phyloP scores from a whole-genome alignment of 257 asterid genomes.

The Lycium ferocissimum region DNA sequence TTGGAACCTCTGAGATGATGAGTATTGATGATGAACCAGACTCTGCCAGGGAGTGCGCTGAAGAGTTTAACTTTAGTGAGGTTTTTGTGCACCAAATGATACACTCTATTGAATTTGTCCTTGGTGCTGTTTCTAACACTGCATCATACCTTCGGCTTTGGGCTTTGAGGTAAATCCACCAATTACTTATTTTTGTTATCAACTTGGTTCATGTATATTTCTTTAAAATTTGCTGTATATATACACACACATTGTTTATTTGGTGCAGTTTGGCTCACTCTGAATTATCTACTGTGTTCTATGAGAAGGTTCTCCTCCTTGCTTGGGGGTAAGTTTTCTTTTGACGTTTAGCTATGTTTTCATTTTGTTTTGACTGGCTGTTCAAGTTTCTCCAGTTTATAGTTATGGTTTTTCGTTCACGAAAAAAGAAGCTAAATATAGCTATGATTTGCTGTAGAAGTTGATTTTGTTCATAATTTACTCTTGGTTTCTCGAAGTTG shows the following conservation, averaged over 20 bases:
- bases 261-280: constrained; percentile 89
- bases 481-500: neutral
- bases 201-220: neutral
- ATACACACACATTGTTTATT: neutral
- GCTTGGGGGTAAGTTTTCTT: constrained; percentile 81
- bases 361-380: neutral
- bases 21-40: constrained; percentile 69
- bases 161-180: constrained; percentile 76
- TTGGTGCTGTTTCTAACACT: constrained; percentile 95
- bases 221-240: neutral
- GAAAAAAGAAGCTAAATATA: neutral
- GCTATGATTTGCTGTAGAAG: constrained; percentile 6
- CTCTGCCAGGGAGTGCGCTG: constrained; percentile 64
- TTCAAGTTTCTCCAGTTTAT: neutral
- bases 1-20: constrained; percentile 73
- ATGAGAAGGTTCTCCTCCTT: constrained; percentile 86
- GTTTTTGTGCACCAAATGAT: constrained; percentile 96
- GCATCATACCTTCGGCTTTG: constrained; percentile 94
- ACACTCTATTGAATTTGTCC: constrained; percentile 89
- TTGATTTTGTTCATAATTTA: neutral
- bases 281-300: constrained; percentile 88
- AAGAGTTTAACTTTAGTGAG: constrained; percentile 86
- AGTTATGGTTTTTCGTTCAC: neutral
- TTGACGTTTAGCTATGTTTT: constrained; percentile 13
- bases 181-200: constrained; percentile 20